Evolutionary conservation across 805 yeast species (phyloP).

Genomic region (Candida boleticola): DNA sequence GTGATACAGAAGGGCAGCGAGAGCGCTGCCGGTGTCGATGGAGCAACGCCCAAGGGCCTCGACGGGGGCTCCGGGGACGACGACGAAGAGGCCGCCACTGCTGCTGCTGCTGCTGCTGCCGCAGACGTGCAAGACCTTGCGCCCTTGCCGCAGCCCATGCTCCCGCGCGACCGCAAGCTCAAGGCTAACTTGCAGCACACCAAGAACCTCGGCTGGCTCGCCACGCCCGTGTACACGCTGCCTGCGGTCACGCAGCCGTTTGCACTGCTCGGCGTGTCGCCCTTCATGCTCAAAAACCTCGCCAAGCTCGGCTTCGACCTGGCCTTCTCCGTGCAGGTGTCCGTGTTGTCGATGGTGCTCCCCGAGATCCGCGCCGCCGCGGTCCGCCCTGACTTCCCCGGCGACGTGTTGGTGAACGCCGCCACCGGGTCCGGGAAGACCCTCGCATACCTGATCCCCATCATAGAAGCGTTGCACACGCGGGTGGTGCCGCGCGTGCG

Average conservation of each 20-base stretch:
- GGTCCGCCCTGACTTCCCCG: conserved; percentile 50
- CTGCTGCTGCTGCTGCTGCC: conserved; percentile 10
- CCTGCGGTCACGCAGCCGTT: conserved; percentile 51
- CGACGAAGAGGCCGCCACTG: conserved; percentile 17
- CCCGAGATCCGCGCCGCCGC: conserved; percentile 10
- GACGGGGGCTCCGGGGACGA: conserved; percentile 13
- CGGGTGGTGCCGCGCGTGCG: conserved; percentile 72
- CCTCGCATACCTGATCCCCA: conserved; percentile 80
- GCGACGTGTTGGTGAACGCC: conserved; percentile 87
- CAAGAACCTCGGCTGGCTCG: conserved; percentile 60
- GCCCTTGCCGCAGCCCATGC: conserved; percentile 83
- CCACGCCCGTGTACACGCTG: conserved; percentile 56
- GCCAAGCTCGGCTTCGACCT: conserved; percentile 40
- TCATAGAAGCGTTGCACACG: conserved; percentile 61
- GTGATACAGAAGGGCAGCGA: conserved; percentile 14
- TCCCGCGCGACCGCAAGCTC: conserved; percentile 52
- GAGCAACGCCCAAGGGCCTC: neutral
- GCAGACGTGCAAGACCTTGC: conserved; percentile 39
- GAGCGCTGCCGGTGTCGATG: conserved; percentile 8
- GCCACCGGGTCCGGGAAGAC: conserved; percentile 97
- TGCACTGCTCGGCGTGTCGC: conserved; percentile 43
- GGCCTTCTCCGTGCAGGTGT: conserved; percentile 78
- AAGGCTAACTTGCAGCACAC: conserved; percentile 21
- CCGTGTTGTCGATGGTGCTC: conserved; percentile 55
- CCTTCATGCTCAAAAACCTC: conserved; percentile 47